Base-by-base conservation (phyloP, 805 yeast genomes). In the Pichia heedii region DNA sequence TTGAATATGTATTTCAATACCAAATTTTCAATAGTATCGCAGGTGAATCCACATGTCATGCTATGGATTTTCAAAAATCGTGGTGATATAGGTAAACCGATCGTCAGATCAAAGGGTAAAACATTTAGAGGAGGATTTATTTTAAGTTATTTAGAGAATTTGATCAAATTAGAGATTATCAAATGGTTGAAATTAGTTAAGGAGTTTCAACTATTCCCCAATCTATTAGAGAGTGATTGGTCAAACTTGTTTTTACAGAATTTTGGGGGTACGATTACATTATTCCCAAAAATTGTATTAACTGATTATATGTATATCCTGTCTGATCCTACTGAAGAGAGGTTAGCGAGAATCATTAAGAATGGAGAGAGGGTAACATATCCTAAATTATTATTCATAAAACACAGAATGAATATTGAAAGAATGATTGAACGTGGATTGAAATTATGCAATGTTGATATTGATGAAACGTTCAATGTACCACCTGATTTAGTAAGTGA, bases 41-140 rank as follows among this genome's bases (percentile, higher is more conserved):
- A 84, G 63, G 90, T 84, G 8, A 84, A 84, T 57, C 93, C 94
- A 1, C 94, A 84, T 58, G 81, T 84, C 27, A 73, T 83, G 37
- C 65, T 84, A 19, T 84, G 84, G 62, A 81, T 79, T 54, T 84
- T 75, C 56, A 83, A 87, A 8, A 87, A 90, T 21, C 73, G 80
- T 51, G 94, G 94, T 1, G 78, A 85, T 2, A 84, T 84, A 16
- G 94, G 94, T 0, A 68, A 81, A 44, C 94, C 94, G 0, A 85
- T 84, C 20, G 71, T 82, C 1, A 67, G 79, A 45, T 63, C 74
- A 13, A 69, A 70, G 40, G 71, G 82, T 0, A 64, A 65, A 39
- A 76, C 81, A 1, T 71, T 83, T 51, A 65, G 94, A 50, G 94
- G 94, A 9, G 94, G 93, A 1, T 83, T 84, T 49, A 54, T 84